Conservation (phyloP, 306 rosid genomes). For the Lathyrus oleraceus region DNA sequence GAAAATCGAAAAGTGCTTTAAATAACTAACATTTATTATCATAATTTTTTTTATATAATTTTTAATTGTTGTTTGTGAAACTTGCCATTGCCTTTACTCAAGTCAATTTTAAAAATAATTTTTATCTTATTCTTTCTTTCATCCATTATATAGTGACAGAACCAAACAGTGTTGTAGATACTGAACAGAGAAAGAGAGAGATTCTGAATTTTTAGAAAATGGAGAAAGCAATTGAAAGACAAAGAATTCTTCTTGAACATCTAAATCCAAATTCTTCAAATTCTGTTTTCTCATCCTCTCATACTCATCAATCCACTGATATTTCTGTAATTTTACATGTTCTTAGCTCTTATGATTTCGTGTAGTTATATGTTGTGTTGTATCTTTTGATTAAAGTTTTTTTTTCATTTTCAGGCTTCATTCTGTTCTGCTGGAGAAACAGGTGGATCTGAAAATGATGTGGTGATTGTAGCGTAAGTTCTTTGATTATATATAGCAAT, state of each 20-base stretch:
- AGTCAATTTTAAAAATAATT: not conserved
- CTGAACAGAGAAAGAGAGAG: not conserved
- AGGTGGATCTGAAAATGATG: slow-evolving; percentile 66
- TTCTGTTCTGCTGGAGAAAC: slow-evolving; percentile 57
- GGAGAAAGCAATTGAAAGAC: slow-evolving; percentile 82
- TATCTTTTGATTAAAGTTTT: not conserved
- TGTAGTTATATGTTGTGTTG: not conserved
- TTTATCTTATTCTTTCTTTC: not conserved
- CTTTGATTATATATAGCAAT: not conserved
- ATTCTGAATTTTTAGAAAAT: slow-evolving; percentile 27
- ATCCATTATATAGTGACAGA: not conserved
- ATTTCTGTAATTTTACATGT: slow-evolving; percentile 49
- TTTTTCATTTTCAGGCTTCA: slow-evolving; percentile 55
- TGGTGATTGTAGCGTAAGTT: slow-evolving; percentile 90
- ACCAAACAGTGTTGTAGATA: not conserved
- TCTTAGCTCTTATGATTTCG: not conserved
- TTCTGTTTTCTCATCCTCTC: slow-evolving; percentile 28
- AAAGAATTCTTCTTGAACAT: slow-evolving; percentile 66
- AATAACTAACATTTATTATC: too few relatives aligned
- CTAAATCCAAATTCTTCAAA: slow-evolving; percentile 60
- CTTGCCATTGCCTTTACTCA: not conserved
- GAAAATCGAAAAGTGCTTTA: not conserved
- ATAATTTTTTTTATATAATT: not conserved
- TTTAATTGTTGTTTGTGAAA: not conserved
- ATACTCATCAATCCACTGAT: slow-evolving; percentile 38